These are phyloP conservation scores for Macadamia integrifolia DNA, from an alignment of 164 flowering plant species.

Conservation along the genomic window DNA sequence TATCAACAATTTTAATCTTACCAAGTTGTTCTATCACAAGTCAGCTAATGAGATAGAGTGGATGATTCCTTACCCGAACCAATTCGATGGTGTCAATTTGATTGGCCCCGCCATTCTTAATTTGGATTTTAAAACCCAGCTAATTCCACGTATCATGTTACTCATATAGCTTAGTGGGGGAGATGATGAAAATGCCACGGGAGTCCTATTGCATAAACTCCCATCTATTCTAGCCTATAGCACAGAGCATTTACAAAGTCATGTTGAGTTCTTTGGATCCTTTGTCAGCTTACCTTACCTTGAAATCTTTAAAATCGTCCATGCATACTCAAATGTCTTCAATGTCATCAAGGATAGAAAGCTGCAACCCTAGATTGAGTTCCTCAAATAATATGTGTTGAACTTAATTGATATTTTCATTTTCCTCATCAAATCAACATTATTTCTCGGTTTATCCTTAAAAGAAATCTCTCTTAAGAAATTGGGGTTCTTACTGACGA, in stretches of 20 bases:
- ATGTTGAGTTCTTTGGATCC: conserved; percentile 54
- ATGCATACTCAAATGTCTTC: conserved; percentile 50
- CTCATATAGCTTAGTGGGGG: conserved; percentile 50
- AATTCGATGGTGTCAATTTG: conserved; percentile 41
- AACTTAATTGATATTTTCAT: conserved; percentile 46
- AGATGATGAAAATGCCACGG: conserved; percentile 36
- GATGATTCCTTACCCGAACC: conserved; percentile 37
- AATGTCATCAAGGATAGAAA: conserved; percentile 68
- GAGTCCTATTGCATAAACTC: conserved; percentile 40
- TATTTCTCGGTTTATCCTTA: conserved; percentile 57
- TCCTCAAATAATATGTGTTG: conserved; percentile 71
- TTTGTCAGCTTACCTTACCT: conserved; percentile 45
- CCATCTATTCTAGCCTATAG: conserved; percentile 54
- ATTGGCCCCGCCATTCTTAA: conserved; percentile 54
- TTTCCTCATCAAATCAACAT: conserved; percentile 64
- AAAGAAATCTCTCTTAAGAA: conserved; percentile 49
- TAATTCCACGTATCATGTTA: conserved; percentile 44
- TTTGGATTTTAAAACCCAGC: conserved; percentile 47
- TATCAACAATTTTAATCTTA: conserved; percentile 50
- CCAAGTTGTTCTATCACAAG: conserved; percentile 44
- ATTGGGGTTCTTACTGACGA: conserved; percentile 54
- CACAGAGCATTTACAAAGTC: conserved; percentile 45
- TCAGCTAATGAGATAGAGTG: conserved; percentile 46
- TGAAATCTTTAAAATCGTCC: conserved; percentile 55
- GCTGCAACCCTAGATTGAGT: conserved; percentile 53